Conservation (phyloP, 2,329 filamentous ascomycete species). For the Colletotrichum eleusines region DNA sequence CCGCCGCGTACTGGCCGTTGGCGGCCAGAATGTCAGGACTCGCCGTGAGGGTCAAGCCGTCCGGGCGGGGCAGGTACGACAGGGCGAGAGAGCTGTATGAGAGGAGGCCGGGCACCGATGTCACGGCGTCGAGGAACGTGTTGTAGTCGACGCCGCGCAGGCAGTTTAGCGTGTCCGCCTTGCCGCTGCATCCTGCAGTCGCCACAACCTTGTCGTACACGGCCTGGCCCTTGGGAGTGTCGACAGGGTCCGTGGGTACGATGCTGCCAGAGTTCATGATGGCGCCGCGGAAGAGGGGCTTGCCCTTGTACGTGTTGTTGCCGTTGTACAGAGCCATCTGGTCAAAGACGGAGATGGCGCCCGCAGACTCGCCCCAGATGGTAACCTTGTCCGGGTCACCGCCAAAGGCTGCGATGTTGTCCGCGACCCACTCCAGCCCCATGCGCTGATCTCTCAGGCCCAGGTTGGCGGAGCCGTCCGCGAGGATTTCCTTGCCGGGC, state of each 20-base stretch:
- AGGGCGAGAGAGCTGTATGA: slow-evolving; percentile 69
- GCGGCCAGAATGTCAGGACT: slow-evolving; percentile 64
- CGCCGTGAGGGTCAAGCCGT: slow-evolving; percentile 64
- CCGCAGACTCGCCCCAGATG: slow-evolving; percentile 73
- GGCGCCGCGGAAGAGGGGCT: slow-evolving; percentile 71
- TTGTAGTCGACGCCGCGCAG: slow-evolving; percentile 65
- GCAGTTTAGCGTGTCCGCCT: slow-evolving; percentile 63
- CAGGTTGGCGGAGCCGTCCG: slow-evolving; percentile 68
- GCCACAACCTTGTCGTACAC: slow-evolving; percentile 65
- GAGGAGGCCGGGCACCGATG: slow-evolving; percentile 68
- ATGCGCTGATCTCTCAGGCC: slow-evolving; percentile 72
- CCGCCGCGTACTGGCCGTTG: slow-evolving; percentile 63
- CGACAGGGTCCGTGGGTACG: slow-evolving; percentile 63
- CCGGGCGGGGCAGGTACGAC: slow-evolving; percentile 72
- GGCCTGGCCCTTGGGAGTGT: slow-evolving; percentile 66
- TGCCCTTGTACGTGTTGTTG: slow-evolving; percentile 72
- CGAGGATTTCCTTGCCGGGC: slow-evolving; percentile 65
- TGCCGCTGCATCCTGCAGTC: slow-evolving; percentile 65
- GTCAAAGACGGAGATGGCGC: slow-evolving; percentile 71
- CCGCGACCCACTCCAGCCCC: slow-evolving; percentile 72
- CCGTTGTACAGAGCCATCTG: slow-evolving; percentile 73
- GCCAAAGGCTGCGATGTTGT: slow-evolving; percentile 74
- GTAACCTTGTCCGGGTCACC: slow-evolving; percentile 75
- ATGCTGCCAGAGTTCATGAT: slow-evolving; percentile 74
- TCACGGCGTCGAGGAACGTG: slow-evolving; percentile 66